A percentile compares a stretch with the other conserved stretches of the same genome.
phyloP scores from a whole-genome alignment of 352 stramenopile genomes.

The Phytophthora tubulina region DNA sequence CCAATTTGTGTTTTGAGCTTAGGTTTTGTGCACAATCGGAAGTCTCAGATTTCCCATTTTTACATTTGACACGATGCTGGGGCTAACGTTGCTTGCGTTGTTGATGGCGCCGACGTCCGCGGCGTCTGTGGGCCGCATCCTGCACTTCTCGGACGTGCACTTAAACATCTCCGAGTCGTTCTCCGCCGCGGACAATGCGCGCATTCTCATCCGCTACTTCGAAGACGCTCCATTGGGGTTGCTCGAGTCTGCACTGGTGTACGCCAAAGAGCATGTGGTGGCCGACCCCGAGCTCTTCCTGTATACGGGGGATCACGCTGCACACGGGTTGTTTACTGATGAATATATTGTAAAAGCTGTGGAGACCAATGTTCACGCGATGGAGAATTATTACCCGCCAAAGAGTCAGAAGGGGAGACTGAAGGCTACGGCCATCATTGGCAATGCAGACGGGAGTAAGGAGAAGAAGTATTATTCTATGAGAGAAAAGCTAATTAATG shows the following conservation, averaged over 20 bases:
- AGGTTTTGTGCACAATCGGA: background rate
- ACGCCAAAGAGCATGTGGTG: conserved; percentile 67
- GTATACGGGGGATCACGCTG: conserved; percentile 85
- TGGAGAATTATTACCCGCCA: conserved; percentile 77
- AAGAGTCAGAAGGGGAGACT: conserved; percentile 33
- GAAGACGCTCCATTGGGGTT: conserved; percentile 64
- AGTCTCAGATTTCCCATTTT: background rate
- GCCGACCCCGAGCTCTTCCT: conserved; percentile 75
- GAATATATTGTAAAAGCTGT: conserved; percentile 70
- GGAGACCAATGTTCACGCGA: conserved; percentile 66
- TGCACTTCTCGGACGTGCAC: conserved; percentile 90
- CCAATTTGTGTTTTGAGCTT: too few relatives aligned
- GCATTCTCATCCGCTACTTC: conserved; percentile 59
- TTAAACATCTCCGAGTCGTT: conserved; percentile 75
- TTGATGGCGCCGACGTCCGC: conserved; percentile 12
- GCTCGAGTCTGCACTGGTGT: conserved; percentile 74
- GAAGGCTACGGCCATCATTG: conserved; percentile 80
- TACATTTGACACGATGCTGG: conserved; percentile 2
- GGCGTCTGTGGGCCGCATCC: conserved; percentile 46
- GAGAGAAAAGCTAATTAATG: conserved; percentile 6
- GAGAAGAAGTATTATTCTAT: conserved; percentile 2
- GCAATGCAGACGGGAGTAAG: conserved; percentile 83
- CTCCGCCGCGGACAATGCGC: conserved; percentile 43
- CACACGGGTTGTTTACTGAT: conserved; percentile 70
- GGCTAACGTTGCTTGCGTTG: conserved; percentile 10